Conservation (phyloP, 805 yeast genomes). For the Candida ponderosae region DNA sequence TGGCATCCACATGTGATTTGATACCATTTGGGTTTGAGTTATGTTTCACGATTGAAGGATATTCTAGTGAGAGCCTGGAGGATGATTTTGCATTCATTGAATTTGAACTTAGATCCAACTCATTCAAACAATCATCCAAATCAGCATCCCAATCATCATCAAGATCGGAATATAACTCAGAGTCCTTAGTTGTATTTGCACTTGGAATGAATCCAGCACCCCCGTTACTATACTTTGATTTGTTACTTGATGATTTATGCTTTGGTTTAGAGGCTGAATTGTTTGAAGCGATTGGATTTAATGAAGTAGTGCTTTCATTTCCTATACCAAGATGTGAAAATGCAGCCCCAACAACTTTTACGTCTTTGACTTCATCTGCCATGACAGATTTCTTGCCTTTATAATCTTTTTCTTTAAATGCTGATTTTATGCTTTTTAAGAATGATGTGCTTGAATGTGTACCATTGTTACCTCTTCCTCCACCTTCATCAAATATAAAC, state of each 20-base stretch:
- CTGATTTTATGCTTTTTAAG: constrained; percentile 15
- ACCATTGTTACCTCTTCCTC: constrained; percentile 57
- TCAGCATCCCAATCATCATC: constrained; percentile 95
- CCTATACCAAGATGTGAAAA: constrained; percentile 45
- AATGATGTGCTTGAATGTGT: constrained; percentile 35
- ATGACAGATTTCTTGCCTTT: constrained; percentile 17
- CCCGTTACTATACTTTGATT: background rate
- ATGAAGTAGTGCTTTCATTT: constrained; percentile 9
- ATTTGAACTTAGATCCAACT: constrained; percentile 21
- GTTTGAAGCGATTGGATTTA: constrained; percentile 9
- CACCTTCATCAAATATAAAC: constrained; percentile 59
- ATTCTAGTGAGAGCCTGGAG: constrained; percentile 10
- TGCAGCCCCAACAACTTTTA: constrained; percentile 45
- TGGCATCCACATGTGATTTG: constrained; percentile 13
- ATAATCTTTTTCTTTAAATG: constrained; percentile 15
- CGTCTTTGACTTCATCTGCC: constrained; percentile 21
- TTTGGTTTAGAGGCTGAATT: constrained; percentile 4
- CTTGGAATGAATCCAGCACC: background rate
- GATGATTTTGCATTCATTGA: constrained; percentile 20
- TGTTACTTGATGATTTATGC: background rate
- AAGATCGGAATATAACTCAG: constrained; percentile 49
- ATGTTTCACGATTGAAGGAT: constrained; percentile 23
- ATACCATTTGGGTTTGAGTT: constrained; percentile 29
- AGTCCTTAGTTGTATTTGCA: constrained; percentile 17
- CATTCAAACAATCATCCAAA: constrained; percentile 31